phyloP scores from a whole-genome alignment of 2,329 filamentous ascomycete genomes.

The Colletotrichum higginsianum region DNA sequence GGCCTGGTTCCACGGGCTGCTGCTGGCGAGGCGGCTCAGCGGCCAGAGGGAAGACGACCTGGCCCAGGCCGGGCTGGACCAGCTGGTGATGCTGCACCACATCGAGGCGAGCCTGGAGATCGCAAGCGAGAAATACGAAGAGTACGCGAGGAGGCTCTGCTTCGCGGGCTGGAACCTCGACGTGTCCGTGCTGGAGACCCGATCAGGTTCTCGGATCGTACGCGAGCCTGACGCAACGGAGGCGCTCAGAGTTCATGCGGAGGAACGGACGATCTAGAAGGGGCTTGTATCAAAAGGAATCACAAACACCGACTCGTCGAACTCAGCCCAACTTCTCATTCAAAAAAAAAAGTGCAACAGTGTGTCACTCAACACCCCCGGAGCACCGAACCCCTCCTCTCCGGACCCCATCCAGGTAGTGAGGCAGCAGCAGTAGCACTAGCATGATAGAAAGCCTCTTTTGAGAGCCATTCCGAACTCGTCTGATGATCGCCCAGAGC shows the following conservation, averaged over 20 bases:
- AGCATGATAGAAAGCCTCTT: background rate
- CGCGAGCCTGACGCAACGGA: conserved; percentile 19
- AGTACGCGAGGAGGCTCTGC: conserved; percentile 17
- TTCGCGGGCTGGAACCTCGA: conserved; percentile 33
- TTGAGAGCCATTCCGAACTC: background rate
- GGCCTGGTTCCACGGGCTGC: conserved; percentile 35
- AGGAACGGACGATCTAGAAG: conserved; percentile 17
- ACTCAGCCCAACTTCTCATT: background rate
- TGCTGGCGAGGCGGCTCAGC: conserved; percentile 9
- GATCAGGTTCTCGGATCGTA: conserved; percentile 34
- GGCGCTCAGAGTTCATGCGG: conserved; percentile 5
- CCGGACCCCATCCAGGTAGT: background rate
- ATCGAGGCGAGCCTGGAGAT: conserved; percentile 9
- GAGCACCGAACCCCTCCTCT: too few relatives aligned
- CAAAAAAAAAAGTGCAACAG: conserved; percentile 9
- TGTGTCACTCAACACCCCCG: background rate
- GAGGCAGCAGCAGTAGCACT: background rate
- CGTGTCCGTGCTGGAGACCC: conserved; percentile 32
- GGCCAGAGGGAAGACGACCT: conserved; percentile 1
- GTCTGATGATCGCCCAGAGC: background rate
- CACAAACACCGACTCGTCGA: background rate
- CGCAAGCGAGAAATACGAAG: conserved; percentile 24
- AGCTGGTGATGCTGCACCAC: conserved; percentile 25
- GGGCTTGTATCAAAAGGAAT: background rate
- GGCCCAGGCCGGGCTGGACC: conserved; percentile 3